Percentiles rank a stretch among this genome's conserved stretches.
phyloP scores from a whole-genome alignment of 441 rosid species.

The Rhodomyrtus psidioides region DNA sequence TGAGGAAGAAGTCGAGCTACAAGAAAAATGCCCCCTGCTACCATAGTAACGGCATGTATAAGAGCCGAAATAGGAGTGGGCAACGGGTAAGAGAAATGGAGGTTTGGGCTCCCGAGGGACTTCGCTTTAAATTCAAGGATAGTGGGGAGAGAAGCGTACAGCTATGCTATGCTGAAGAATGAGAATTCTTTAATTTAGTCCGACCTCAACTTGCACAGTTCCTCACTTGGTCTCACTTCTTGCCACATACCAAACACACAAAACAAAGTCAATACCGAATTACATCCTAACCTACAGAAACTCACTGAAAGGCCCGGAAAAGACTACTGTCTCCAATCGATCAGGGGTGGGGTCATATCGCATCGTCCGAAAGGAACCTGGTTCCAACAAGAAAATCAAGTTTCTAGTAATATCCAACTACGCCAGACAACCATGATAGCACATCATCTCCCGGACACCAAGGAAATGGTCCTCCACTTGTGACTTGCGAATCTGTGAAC shows the following conservation, averaged over 20 bases:
- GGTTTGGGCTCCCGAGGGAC: no score
- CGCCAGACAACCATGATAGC: neutral
- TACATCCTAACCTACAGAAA: neutral
- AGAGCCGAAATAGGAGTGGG: slow-evolving; percentile 6
- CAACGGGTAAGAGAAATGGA: no score
- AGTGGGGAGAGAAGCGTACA: no score
- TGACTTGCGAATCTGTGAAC: neutral
- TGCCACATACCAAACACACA: neutral
- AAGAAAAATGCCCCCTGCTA: no score
- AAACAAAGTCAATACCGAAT: neutral
- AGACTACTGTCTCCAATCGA: neutral
- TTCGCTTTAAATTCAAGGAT: no score
- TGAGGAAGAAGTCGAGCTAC: no score
- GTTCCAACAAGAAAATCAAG: neutral
- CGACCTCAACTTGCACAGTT: neutral
- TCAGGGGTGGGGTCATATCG: neutral
- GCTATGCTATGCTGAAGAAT: no score
- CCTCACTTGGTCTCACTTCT: neutral
- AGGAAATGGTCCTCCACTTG: neutral
- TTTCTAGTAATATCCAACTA: neutral
- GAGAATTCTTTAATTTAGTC: no score
- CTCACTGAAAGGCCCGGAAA: neutral
- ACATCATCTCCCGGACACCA: neutral
- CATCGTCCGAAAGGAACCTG: neutral
- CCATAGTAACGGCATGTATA: neutral